Base-by-base conservation (phyloP, 2,329 filamentous ascomycete genomes). In the Cladosporium oxysporum region DNA sequence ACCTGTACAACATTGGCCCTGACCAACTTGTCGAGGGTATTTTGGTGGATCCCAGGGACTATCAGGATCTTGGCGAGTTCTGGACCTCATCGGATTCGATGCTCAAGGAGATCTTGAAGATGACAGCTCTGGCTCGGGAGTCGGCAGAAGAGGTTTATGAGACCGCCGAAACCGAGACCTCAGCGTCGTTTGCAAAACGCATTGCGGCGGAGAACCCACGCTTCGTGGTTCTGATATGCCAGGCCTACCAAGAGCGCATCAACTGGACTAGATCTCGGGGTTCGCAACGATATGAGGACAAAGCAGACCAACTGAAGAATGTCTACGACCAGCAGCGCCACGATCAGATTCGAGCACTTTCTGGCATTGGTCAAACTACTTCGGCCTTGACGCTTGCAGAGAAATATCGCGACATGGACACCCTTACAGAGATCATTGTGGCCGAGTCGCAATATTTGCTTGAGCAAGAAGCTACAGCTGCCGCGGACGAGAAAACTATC, bases 21-120 rank as follows among this genome's bases (percentile, higher is more conserved):
- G 90, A 93, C 69, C 80, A 85, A 61, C 77, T 95, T 35, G 69
- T 73, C 11, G 78, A 82, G 57, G 80, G 81, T 53, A 71, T 83
- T 18, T 72, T 83, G 5, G 76, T 74, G 18, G 74, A 76, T 26
- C 80, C 84, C 18, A 85, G 87, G 53, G 93, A 92, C 73, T 77
- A 74, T 52, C 84, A 88, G 23, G 86, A 84, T 12, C 83, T 97
- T 10, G 87, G 90, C 0, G 88, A 91, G 67, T 91, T 93, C 53
- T 99, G 95, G 95, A 97, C 93, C 0, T 93, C 91, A 18, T 87
- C 85, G 1, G 74, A 79, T 64, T 79, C 79, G 53, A 77, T 83
- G 35, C 76, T 83, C 55, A 77, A 77, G 58, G 75, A 78, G 5
- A 70, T 74, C 6, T 58, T 74, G 71, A 64, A 74, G 37, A 75